Evolutionary conservation across 768 basidiomycete genomes (phyloP).

Genomic region (Dentipellis sp.): DNA sequence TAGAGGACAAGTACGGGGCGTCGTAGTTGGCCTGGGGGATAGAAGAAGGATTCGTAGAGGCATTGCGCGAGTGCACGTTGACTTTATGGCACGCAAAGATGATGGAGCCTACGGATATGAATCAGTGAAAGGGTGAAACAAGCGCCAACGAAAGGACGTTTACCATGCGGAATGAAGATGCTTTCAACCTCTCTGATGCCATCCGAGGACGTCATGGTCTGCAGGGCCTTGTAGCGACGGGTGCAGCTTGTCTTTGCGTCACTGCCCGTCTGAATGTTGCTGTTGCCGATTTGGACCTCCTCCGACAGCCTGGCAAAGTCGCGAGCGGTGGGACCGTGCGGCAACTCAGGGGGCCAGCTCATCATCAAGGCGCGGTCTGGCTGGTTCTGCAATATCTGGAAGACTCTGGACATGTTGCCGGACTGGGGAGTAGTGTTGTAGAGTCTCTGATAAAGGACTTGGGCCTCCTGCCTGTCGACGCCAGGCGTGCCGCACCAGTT

Average conservation of each 20-base stretch:
- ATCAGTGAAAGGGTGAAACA: slow-evolving; percentile 6
- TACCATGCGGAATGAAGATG: slow-evolving; percentile 87
- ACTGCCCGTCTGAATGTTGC: slow-evolving; percentile 35
- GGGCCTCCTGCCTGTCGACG: slow-evolving; percentile 48
- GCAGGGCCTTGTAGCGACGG: slow-evolving; percentile 69
- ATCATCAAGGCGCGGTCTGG: slow-evolving; percentile 49
- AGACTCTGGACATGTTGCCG: slow-evolving; percentile 50
- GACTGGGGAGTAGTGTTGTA: slow-evolving; percentile 43
- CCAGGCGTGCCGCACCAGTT: slow-evolving; percentile 83
- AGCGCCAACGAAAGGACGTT: slow-evolving; percentile 17
- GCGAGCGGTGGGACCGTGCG: slow-evolving; percentile 25
- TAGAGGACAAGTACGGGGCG: slow-evolving; percentile 17
- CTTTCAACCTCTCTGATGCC: slow-evolving; percentile 66
- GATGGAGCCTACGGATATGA: slow-evolving; percentile 39
- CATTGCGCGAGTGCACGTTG: slow-evolving; percentile 25
- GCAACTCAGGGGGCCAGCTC: slow-evolving; percentile 68
- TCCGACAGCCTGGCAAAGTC: slow-evolving; percentile 53
- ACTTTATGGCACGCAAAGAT: slow-evolving; percentile 72
- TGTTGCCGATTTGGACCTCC: slow-evolving; percentile 53
- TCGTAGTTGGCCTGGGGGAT: slow-evolving; percentile 16
- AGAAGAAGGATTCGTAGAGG: slow-evolving; percentile 12
- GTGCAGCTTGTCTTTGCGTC: slow-evolving; percentile 84
- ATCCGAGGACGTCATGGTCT: slow-evolving; percentile 42
- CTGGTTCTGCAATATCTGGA: slow-evolving; percentile 67
- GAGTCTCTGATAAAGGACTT: slow-evolving; percentile 51